phyloP scores from a whole-genome alignment of 2,329 filamentous ascomycete genomes.

The Cercospora sp. region DNA sequence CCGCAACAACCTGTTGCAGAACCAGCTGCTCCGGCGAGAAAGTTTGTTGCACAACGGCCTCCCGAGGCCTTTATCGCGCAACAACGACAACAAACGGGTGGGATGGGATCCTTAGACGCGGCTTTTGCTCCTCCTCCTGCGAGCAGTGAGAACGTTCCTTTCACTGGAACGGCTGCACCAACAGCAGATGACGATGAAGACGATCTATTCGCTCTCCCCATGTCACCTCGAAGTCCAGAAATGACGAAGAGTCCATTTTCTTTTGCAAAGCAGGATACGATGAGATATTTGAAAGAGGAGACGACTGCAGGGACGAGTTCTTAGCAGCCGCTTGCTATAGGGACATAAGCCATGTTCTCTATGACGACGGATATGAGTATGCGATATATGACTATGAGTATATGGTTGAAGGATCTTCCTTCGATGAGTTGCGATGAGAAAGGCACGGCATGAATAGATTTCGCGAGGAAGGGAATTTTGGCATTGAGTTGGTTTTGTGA shows the following conservation, averaged over 20 bases:
- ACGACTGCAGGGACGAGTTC: background rate
- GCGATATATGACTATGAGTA: background rate
- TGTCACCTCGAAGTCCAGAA: slow-evolving; percentile 83
- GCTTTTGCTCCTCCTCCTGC: slow-evolving; percentile 27
- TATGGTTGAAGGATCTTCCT: background rate
- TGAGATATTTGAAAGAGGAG: slow-evolving; percentile 31
- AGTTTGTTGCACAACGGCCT: slow-evolving; percentile 31
- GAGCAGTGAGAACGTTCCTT: slow-evolving; percentile 27
- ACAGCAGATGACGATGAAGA: slow-evolving; percentile 60
- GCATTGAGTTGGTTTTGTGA: too few relatives aligned
- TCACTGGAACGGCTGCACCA: background rate
- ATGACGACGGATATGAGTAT: background rate
- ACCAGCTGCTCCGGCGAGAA: slow-evolving; percentile 30
- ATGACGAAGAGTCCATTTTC: slow-evolving; percentile 82
- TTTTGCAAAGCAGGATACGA: slow-evolving; percentile 49
- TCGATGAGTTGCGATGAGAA: background rate
- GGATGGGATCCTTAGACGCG: slow-evolving; percentile 49
- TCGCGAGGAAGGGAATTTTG: too few relatives aligned
- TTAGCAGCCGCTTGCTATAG: background rate
- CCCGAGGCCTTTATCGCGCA: slow-evolving; percentile 43
- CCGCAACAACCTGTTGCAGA: slow-evolving; percentile 36
- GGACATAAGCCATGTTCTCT: background rate
- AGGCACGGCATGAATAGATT: background rate
- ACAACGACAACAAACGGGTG: slow-evolving; percentile 31
- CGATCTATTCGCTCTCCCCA: slow-evolving; percentile 80